Conservation (phyloP, 176 grass and related monocot species). For the Aechmea fasciata region DNA sequence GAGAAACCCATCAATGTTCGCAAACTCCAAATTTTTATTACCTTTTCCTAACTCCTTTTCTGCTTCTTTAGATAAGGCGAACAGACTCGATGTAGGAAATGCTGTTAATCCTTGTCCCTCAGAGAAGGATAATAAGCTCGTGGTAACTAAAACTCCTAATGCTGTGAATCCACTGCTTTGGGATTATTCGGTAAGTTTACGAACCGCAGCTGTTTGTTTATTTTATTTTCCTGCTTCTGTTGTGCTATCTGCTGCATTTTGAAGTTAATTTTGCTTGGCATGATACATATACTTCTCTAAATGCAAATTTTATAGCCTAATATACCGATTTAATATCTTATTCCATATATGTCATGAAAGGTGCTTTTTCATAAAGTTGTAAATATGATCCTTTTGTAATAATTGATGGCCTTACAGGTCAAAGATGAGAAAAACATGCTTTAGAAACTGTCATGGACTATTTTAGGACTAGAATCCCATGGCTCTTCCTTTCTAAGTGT, state of each 20-base stretch:
- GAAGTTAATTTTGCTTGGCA: background rate
- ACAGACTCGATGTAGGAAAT: conserved; percentile 61
- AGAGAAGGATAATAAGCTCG: conserved; percentile 61
- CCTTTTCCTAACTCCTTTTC: conserved; percentile 6
- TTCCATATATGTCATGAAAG: no score
- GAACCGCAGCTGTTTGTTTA: background rate
- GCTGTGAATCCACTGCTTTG: conserved; percentile 79
- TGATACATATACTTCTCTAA: no score
- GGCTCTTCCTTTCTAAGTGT: no score
- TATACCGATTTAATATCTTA: no score
- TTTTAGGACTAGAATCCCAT: no score
- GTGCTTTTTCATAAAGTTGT: no score
- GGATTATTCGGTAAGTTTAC: conserved; percentile 73
- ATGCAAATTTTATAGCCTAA: no score
- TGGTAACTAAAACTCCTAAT: conserved; percentile 73
- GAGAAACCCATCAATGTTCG: background rate
- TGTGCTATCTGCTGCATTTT: background rate
- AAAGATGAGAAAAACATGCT: no score
- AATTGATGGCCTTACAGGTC: no score
- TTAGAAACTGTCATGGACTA: no score
- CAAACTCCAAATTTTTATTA: background rate
- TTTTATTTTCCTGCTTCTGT: background rate
- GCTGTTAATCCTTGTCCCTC: conserved; percentile 65
- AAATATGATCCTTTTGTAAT: no score
- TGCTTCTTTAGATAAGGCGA: conserved; percentile 49